Evolutionary conservation across 2,329 filamentous ascomycete genomes (phyloP).

Genomic region (Trichoderma sp.): DNA sequence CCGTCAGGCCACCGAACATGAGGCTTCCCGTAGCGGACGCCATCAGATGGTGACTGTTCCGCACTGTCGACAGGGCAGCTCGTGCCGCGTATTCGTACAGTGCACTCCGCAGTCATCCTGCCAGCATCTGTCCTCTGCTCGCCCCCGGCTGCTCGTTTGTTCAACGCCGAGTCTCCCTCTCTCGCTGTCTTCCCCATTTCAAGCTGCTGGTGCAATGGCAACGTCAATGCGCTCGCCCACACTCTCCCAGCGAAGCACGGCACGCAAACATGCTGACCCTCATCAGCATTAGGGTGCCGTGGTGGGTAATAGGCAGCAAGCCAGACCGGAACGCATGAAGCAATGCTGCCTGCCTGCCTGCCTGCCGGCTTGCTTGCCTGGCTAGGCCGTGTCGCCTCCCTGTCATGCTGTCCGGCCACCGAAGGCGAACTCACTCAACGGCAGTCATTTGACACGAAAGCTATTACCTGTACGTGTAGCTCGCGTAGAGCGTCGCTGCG

Average conservation of each 20-base stretch:
- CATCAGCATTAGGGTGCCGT: neutral
- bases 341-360: slow-evolving; percentile 37
- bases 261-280: slow-evolving; percentile 19
- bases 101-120: slow-evolving; percentile 13
- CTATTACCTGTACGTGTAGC: slow-evolving; percentile 30
- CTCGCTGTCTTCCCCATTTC: slow-evolving; percentile 1
- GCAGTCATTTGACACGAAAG: slow-evolving; percentile 34
- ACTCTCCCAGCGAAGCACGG: slow-evolving; percentile 7
- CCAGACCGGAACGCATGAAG: slow-evolving; percentile 42
- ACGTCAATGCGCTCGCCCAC: slow-evolving; percentile 7
- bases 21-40: slow-evolving; percentile 24
- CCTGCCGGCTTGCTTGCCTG: slow-evolving; percentile 13
- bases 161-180: neutral
- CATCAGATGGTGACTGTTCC: slow-evolving; percentile 5
- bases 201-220: slow-evolving; percentile 4
- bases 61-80: slow-evolving; percentile 11
- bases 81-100: slow-evolving; percentile 1
- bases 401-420: neutral
- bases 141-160: too few species aligned
- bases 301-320: slow-evolving; percentile 25
- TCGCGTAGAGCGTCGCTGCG: slow-evolving; percentile 26
- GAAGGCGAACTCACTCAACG: slow-evolving; percentile 19
- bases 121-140: neutral
- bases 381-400: neutral
- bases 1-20: slow-evolving; percentile 25